Base-by-base conservation (phyloP, 2,329 filamentous ascomycete species). In the Alternaria brassicicola region DNA sequence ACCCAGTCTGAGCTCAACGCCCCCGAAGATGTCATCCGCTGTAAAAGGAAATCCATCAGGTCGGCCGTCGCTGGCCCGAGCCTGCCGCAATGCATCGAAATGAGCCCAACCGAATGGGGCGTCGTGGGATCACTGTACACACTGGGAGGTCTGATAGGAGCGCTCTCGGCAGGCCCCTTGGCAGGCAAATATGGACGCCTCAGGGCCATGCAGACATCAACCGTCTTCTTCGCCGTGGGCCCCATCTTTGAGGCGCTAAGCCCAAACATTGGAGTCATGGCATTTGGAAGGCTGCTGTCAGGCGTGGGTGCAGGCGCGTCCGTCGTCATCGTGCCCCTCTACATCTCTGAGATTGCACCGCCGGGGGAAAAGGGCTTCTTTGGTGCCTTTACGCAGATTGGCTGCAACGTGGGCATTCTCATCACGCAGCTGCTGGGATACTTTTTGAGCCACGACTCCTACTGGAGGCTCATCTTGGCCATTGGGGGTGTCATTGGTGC, bases 241-340 rank as follows among this genome's bases (percentile, higher is more conserved):
- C 91, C 93, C 0, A 67, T 88, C 3, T 81, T 93, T 52, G 92
- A 96, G 78, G 88, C 92, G 0, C 70, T 93, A 7, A 86, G 93
- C 0, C 80, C 83, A 3, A 87, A 84, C 36, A 89, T 96, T 17
- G 78, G 83, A 3, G 74, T 90, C 28, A 82, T 99, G 78, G 85
- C 86, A 0, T 62, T 91, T 15, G 95, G 94, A 5, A 86, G 95
- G 21, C 81, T 97, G 21, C 74, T 98, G 13, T 89, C 91, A 8
- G 95, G 95, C 10, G 75, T 96, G 2, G 93, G 91, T 6, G 93
- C 93, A 6, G 95, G 95, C 21, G 92, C 93, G 2, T 87, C 93
- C 1, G 94, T 95, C 3, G 95, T 99, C 19, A 91, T 97, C 33
- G 93, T 96, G 3, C 95, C 95, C 0, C 86, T 99, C 19, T 99